Evolutionary conservation across 192 early-diverging fungal species (phyloP).

Genomic region (Gamsiella multidivaricata): DNA sequence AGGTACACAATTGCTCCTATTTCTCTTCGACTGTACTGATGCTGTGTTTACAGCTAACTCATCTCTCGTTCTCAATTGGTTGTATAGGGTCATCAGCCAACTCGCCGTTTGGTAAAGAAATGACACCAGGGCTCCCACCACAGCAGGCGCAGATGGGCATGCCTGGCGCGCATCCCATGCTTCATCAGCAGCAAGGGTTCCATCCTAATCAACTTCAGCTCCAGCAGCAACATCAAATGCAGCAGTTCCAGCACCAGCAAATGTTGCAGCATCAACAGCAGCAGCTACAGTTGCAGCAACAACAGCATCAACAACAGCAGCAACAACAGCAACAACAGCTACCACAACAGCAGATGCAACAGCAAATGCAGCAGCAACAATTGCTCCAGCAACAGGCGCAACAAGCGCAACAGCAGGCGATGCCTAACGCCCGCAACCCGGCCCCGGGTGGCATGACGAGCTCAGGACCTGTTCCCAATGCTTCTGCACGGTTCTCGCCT

Average conservation of each 20-base stretch:
- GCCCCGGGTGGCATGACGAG: slow-evolving; percentile 16
- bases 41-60: background rate
- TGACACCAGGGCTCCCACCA: background rate
- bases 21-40: too few relatives aligned
- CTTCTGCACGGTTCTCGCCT: slow-evolving; percentile 25
- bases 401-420: slow-evolving; percentile 26
- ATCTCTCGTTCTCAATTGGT: background rate
- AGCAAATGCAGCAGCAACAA: slow-evolving; percentile 36
- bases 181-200: slow-evolving; percentile 27
- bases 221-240: slow-evolving; percentile 30
- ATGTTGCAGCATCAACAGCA: slow-evolving; percentile 24
- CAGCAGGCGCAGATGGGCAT: slow-evolving; percentile 34
- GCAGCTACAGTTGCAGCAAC: slow-evolving; percentile 35
- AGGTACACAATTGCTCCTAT: too few relatives aligned
- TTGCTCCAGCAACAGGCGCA: slow-evolving; percentile 19
- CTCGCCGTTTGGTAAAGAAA: slow-evolving; percentile 1
- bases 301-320: slow-evolving; percentile 37
- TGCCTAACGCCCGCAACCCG: slow-evolving; percentile 10
- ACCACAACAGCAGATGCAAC: slow-evolving; percentile 37
- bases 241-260: slow-evolving; percentile 24
- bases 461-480: slow-evolving; percentile 23
- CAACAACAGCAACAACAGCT: slow-evolving; percentile 42
- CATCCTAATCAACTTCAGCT: slow-evolving; percentile 18
- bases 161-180: slow-evolving; percentile 25
- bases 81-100: background rate